phyloP scores from a whole-genome alignment of 345 rosid genomes.

The Abelmoschus esculentus region DNA sequence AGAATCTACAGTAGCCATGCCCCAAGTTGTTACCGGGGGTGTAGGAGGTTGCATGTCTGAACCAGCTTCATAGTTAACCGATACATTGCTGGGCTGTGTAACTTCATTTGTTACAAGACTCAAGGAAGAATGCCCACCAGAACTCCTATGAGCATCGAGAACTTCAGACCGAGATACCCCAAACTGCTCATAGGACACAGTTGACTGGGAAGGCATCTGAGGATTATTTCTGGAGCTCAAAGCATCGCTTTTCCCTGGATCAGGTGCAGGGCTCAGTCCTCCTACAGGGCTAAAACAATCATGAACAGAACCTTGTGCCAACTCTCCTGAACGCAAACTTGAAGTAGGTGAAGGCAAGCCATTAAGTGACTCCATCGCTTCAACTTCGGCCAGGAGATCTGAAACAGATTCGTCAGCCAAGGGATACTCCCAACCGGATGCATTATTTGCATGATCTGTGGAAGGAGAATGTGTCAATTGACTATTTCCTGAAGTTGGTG shows the following conservation, averaged over 20 bases:
- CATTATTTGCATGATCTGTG: slow-evolving; percentile 30
- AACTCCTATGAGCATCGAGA: slow-evolving; percentile 30
- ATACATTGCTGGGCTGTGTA: slow-evolving; percentile 25
- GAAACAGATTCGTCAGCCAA: slow-evolving; percentile 89
- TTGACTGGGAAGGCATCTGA: slow-evolving; percentile 39
- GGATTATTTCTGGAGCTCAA: slow-evolving; percentile 59
- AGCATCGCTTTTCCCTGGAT: slow-evolving; percentile 55
- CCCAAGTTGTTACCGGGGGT: slow-evolving; percentile 30
- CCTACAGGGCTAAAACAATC: slow-evolving; percentile 73
- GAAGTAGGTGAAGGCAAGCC: slow-evolving; percentile 79
- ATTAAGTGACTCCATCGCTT: slow-evolving; percentile 86
- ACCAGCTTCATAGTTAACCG: slow-evolving; percentile 45
- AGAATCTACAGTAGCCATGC: slow-evolving; percentile 20
- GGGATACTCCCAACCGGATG: slow-evolving; percentile 65
- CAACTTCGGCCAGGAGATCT: slow-evolving; percentile 93
- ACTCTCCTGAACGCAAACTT: slow-evolving; percentile 38
- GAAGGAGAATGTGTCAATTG: slow-evolving; percentile 37
- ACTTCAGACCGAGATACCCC: slow-evolving; percentile 24
- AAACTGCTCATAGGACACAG: slow-evolving; percentile 22
- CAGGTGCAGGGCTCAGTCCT: slow-evolving; percentile 54
- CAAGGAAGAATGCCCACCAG: slow-evolving; percentile 35
- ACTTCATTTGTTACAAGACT: slow-evolving; percentile 35
- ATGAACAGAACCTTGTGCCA: slow-evolving; percentile 57
- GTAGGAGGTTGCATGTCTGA: slow-evolving; percentile 40
- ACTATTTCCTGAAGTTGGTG: slow-evolving; percentile 56